Base-by-base conservation (phyloP, 257 asterid species). In the Perilla frutescens region DNA sequence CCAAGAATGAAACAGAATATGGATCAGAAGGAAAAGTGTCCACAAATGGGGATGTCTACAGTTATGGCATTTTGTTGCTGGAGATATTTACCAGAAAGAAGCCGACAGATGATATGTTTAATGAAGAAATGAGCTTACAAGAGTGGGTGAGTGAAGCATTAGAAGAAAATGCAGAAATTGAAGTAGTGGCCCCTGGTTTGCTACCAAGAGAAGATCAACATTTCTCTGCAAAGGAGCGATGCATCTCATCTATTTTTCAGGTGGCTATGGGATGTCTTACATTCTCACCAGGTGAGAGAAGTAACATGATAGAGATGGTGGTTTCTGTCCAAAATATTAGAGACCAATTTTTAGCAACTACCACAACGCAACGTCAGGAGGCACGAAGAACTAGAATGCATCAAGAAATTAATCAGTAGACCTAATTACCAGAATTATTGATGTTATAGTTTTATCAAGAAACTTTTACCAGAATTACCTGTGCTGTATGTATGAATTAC, bases 81-180 rank as follows among this genome's bases (percentile, higher is more conserved):
- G 64, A 58, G 49, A 61, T 61, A 49, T 39, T 61, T n/a, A 61
- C 66, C 4, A 61, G 66, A 2, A 61, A 61, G 66, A 61, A 37
- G 66, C 49, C 31, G 3, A 61, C 49, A 37, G 32, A 60, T 12
- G 66, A 60, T 39, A 60, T 60, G 66, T 60, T 60, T 2, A 13
- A 43, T 34, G 65, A 34, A 36, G 65, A 59, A 59, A 34, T 13
- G 65, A 59, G 64, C 44, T 58, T 58, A 11, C 32, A 58, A 40
- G 64, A 31, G 41, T 32, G 64, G 44, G 44, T 31, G 64, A 31
- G 43, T 4, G 65, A 36, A 36, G 44, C 65, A 5, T 4, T 32
- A 13, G 11, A 3, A 64, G 70, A 44, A 47, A 65, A 65, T 12
- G 44, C 45, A 31, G 71, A 11, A 12, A 31, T 4, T 29, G 44